phyloP scores from a whole-genome alignment of 441 rosid genomes.

The California macrophylla region DNA sequence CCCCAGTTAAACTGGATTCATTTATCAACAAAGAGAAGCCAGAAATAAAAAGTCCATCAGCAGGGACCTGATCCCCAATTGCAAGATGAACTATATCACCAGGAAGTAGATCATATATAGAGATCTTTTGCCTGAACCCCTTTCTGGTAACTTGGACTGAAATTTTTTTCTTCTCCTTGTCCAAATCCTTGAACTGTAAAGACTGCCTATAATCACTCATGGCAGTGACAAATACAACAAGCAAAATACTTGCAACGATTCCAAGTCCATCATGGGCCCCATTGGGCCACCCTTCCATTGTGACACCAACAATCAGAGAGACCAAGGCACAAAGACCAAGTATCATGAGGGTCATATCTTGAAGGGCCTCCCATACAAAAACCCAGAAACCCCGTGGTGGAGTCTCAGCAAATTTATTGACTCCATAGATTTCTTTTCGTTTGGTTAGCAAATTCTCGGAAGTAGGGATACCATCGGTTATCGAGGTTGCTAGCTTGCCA shows the following conservation, averaged over 20 bases:
- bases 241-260: conserved; percentile 59
- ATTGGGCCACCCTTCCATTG: conserved; percentile 71
- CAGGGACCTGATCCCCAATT: conserved; percentile 48
- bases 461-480: conserved; percentile 43
- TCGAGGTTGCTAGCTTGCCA: conserved; percentile 53
- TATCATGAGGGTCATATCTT: conserved; percentile 69
- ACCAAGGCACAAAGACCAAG: conserved; percentile 51
- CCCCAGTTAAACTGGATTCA: conserved; percentile 49
- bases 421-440: conserved; percentile 56
- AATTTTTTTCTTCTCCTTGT: conserved; percentile 42
- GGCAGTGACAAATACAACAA: conserved; percentile 72
- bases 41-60: conserved; percentile 43
- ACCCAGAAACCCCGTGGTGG: conserved; percentile 68
- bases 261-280: conserved; percentile 80
- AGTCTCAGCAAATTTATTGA: conserved; percentile 69
- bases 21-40: conserved; percentile 44
- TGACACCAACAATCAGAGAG: conserved; percentile 56
- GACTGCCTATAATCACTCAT: conserved; percentile 68
- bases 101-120: conserved; percentile 44
- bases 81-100: conserved; percentile 50
- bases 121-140: conserved; percentile 42
- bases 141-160: conserved; percentile 36
- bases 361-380: conserved; percentile 71
- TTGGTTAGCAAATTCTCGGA: conserved; percentile 31
- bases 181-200: conserved; percentile 59